These are phyloP conservation scores for Astrephomene gubernaculifera DNA, from an alignment of 139 green algal genomes.

Conservation along the genomic window DNA sequence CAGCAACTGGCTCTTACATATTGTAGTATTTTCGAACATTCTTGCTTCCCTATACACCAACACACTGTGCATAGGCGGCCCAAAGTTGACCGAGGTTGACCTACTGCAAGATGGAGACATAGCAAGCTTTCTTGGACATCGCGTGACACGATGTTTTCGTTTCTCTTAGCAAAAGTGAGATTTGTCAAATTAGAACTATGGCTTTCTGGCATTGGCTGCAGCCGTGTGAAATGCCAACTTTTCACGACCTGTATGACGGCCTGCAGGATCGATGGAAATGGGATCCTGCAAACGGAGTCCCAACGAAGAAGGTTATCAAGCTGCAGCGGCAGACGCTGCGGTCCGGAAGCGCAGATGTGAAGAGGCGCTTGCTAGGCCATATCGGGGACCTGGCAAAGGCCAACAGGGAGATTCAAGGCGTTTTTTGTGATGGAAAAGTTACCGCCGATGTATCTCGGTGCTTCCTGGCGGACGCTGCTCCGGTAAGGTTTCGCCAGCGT, in stretches of 20 bases:
- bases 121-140: neutral
- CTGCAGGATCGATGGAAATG: conserved; percentile 35
- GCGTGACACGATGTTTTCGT: neutral
- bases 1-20: too few relatives aligned
- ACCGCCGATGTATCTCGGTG: neutral
- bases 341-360: neutral
- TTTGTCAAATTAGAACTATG: neutral
- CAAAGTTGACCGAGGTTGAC: neutral
- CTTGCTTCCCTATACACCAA: too few relatives aligned
- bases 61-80: too few relatives aligned
- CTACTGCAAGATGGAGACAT: neutral
- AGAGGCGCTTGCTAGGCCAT: neutral
- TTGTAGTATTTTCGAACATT: too few relatives aligned
- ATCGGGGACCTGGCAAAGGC: neutral
- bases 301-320: neutral
- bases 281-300: neutral
- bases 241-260: neutral
- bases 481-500: neutral
- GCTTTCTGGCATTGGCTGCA: neutral
- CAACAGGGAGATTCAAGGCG: neutral
- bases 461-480: neutral
- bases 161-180: conserved; percentile 3
- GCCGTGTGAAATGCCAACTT: neutral
- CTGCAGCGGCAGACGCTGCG: conserved; percentile 4
- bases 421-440: neutral